Conservation (phyloP, 768 basidiomycete species). For the Hypholoma sublateritium region DNA sequence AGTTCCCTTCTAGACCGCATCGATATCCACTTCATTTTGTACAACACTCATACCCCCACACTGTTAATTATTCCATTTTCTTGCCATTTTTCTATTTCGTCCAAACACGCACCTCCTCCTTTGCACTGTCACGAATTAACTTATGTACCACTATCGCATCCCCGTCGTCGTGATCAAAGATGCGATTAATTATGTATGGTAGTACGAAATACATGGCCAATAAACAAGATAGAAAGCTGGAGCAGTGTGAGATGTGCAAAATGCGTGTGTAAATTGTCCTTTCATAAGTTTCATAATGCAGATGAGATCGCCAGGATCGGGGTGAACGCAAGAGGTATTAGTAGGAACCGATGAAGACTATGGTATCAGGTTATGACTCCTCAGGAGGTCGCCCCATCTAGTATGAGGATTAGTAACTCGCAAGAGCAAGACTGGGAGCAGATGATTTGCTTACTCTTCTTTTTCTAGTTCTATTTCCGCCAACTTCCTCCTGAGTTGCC, state of each 20-base stretch:
- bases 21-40: slow-evolving; percentile 12
- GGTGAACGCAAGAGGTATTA: not conserved
- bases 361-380: slow-evolving; percentile 43
- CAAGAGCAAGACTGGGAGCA: not conserved
- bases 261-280: slow-evolving; percentile 16
- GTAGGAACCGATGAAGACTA: slow-evolving; percentile 9
- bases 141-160: not conserved
- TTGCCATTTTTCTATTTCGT: slow-evolving; percentile 3
- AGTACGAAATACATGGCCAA: slow-evolving; percentile 18
- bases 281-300: not conserved
- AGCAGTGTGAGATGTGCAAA: slow-evolving; percentile 17
- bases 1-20: not conserved
- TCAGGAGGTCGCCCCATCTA: slow-evolving; percentile 70
- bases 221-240: slow-evolving; percentile 14
- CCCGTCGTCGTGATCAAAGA: not conserved
- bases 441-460: slow-evolving; percentile 60
- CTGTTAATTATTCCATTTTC: slow-evolving; percentile 5
- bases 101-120: not conserved
- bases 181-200: slow-evolving; percentile 9
- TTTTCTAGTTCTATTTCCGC: slow-evolving; percentile 72
- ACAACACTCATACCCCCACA: slow-evolving; percentile 16
- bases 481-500: slow-evolving; percentile 68
- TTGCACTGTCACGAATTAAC: not conserved
- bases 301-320: slow-evolving; percentile 18
- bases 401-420: slow-evolving; percentile 1